Percentiles rank a stretch among this genome's conserved stretches.
phyloP scores from a whole-genome alignment of 163 green algal species.

The Scenedesmus sp. region DNA sequence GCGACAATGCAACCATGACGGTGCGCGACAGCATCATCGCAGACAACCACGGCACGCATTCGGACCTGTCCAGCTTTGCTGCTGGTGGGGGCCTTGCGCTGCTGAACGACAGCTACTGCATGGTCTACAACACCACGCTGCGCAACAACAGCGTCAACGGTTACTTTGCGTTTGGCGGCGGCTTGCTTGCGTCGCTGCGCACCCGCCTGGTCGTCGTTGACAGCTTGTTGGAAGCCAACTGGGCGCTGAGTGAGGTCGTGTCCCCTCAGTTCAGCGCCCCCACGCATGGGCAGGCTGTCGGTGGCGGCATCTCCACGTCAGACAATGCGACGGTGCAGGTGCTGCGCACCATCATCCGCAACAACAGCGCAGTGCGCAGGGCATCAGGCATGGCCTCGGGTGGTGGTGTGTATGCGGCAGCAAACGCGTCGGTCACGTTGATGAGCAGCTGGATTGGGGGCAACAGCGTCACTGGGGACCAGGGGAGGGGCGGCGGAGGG shows the following conservation, averaged over 20 bases:
- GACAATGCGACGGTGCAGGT: conserved; percentile 1
- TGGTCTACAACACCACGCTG: not conserved
- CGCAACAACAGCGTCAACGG: not conserved
- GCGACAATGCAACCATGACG: not conserved
- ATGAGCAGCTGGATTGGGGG: not conserved
- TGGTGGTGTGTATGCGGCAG: not conserved
- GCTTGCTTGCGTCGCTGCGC: not conserved
- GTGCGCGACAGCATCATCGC: not conserved
- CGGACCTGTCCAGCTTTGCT: not conserved
- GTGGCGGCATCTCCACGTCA: not conserved
- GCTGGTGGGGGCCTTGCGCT: not conserved
- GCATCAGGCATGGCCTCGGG: not conserved
- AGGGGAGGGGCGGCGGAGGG: not conserved
- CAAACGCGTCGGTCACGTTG: not conserved
- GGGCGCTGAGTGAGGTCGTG: not conserved
- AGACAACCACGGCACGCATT: not conserved
- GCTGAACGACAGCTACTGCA: not conserved
- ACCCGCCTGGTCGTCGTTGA: not conserved
- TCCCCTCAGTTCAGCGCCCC: not conserved
- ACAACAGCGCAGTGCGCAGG: not conserved
- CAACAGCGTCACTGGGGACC: not conserved
- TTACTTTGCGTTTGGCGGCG: not conserved
- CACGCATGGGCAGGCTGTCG: not conserved
- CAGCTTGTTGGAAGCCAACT: not conserved
- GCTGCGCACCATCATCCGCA: not conserved